These are phyloP conservation scores for Macrocybe gigantea DNA, from an alignment of 768 basidiomycete species.

Conservation along the genomic window DNA sequence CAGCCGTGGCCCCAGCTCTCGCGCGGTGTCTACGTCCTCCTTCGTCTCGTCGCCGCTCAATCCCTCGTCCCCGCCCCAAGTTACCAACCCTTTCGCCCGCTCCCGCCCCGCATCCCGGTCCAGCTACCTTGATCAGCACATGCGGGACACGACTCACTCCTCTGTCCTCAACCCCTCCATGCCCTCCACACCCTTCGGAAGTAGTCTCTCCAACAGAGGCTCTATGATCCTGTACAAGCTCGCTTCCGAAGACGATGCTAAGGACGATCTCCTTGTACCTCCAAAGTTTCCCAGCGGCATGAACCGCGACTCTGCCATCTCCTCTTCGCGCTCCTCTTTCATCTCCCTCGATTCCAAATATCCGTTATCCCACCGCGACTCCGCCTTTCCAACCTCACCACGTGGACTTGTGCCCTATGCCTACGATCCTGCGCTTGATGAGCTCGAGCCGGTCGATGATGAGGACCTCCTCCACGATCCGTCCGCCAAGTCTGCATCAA, in stretches of 20 bases:
- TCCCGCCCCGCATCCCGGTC: constrained; percentile 10
- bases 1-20: not conserved
- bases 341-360: constrained; percentile 15
- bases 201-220: constrained; percentile 7
- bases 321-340: constrained; percentile 10
- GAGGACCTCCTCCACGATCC: constrained; percentile 77
- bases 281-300: constrained; percentile 7
- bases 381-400: constrained; percentile 14
- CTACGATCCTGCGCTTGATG: constrained; percentile 60
- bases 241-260: constrained; percentile 13
- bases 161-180: not conserved
- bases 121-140: constrained; percentile 8
- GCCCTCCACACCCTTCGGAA: not conserved
- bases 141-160: constrained; percentile 6
- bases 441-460: constrained; percentile 52
- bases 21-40: constrained; percentile 1
- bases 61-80: constrained; percentile 5
- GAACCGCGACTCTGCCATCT: constrained; percentile 11
- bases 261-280: constrained; percentile 8
- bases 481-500: constrained; percentile 1
- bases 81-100: constrained; percentile 10
- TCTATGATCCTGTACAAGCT: constrained; percentile 22
- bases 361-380: constrained; percentile 9
- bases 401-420: constrained; percentile 58
- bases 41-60: constrained; percentile 14